Conservation (phyloP, 2,329 filamentous ascomycete species). For the Sporothrix variecibatus region DNA sequence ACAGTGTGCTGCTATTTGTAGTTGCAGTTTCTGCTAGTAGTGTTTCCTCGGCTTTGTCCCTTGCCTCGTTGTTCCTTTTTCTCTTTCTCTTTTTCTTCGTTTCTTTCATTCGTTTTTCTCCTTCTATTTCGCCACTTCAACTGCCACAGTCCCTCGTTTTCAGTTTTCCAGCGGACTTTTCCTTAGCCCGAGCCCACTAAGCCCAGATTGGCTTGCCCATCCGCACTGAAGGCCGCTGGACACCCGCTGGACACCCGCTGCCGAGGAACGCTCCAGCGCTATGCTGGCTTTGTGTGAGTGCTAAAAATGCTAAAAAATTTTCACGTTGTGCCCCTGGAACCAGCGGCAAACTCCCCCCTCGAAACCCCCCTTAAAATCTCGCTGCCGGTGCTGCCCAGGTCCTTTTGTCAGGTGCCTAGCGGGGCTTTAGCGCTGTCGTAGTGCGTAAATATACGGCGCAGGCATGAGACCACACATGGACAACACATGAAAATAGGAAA, state of each 20-base stretch:
- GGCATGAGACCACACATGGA: background rate
- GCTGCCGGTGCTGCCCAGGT: background rate
- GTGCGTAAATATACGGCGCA: conserved; percentile 4
- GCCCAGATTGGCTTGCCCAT: background rate
- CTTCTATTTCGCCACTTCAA: background rate
- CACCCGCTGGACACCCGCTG: background rate
- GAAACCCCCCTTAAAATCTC: background rate
- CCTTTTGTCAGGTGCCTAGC: conserved; percentile 4
- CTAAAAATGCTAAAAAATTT: background rate
- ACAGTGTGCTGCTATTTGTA: background rate
- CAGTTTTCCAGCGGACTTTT: background rate
- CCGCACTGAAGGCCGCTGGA: background rate
- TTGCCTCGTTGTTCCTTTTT: background rate
- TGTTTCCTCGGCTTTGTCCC: background rate
- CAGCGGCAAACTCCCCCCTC: background rate
- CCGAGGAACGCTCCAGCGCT: conserved; percentile 13
- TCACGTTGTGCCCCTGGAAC: background rate
- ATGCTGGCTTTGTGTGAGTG: background rate
- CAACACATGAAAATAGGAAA: background rate
- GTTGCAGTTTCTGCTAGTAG: background rate
- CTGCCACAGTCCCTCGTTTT: background rate
- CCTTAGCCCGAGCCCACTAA: background rate
- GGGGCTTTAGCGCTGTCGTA: background rate
- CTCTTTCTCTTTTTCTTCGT: background rate
- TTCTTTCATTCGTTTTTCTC: background rate